phyloP scores from a whole-genome alignment of 2,329 filamentous ascomycete genomes.

The Exophiala alcalophila region DNA sequence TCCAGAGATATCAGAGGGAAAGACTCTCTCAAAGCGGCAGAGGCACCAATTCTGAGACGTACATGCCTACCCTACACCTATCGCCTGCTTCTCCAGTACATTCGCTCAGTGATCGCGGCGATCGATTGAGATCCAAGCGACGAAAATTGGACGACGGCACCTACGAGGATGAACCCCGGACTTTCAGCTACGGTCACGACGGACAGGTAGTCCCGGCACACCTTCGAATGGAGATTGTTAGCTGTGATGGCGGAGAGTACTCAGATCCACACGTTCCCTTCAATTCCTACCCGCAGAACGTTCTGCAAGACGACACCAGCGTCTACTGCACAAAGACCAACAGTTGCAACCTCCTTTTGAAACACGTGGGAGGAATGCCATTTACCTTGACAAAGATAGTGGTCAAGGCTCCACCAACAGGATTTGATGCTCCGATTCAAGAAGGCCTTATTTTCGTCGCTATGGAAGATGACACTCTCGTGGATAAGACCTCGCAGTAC shows the following conservation, averaged over 20 bases:
- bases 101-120: constrained; percentile 26
- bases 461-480: constrained; percentile 75
- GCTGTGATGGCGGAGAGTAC: constrained; percentile 77
- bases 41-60: constrained; percentile 20
- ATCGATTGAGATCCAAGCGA: constrained; percentile 59
- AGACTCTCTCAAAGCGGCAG: constrained; percentile 20
- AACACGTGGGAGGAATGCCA: constrained; percentile 73
- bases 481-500: constrained; percentile 70
- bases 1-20: constrained; percentile 26
- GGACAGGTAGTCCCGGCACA: constrained; percentile 82
- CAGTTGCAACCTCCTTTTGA: constrained; percentile 80
- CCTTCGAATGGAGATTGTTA: constrained; percentile 81
- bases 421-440: constrained; percentile 82
- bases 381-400: constrained; percentile 83
- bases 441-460: constrained; percentile 90
- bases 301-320: constrained; percentile 74
- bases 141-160: constrained; percentile 68
- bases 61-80: constrained; percentile 8
- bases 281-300: constrained; percentile 70
- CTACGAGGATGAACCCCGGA: constrained; percentile 44
- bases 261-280: constrained; percentile 56
- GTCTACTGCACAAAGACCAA: constrained; percentile 91
- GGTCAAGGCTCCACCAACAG: constrained; percentile 77
- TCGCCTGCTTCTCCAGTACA: constrained; percentile 11
- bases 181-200: constrained; percentile 77